phyloP scores from a whole-genome alignment of 192 early-diverging fungal genomes.

The Umbelopsis sp. region DNA sequence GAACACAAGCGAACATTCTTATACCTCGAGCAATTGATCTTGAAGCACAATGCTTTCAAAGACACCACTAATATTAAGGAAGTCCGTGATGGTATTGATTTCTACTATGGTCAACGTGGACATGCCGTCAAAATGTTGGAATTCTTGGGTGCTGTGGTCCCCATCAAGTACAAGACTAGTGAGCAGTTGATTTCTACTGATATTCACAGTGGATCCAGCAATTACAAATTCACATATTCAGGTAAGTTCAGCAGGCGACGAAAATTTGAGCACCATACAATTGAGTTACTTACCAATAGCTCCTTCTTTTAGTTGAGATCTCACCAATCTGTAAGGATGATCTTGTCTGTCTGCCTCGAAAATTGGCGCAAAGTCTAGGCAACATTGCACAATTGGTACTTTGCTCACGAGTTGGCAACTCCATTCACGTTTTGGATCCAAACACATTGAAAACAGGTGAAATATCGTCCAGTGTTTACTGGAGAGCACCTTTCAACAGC shows the following conservation, averaged over 20 bases:
- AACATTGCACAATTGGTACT: conserved; percentile 84
- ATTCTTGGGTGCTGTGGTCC: conserved; percentile 87
- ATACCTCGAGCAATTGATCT: conserved; percentile 96
- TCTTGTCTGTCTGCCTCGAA: conserved; percentile 82
- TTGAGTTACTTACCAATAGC: background rate
- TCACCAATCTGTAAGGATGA: conserved; percentile 98
- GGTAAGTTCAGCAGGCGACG: conserved; percentile 8
- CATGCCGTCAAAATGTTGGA: conserved; percentile 97
- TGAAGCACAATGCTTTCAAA: conserved; percentile 96
- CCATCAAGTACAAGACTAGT: conserved; percentile 83
- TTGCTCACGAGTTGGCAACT: conserved; percentile 85
- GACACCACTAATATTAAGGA: conserved; percentile 99
- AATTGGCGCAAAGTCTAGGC: conserved; percentile 82
- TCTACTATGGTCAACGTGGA: conserved; percentile 87
- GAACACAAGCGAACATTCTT: conserved; percentile 98
- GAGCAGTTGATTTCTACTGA: conserved; percentile 97
- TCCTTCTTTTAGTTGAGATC: conserved; percentile 67
- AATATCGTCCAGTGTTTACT: conserved; percentile 75
- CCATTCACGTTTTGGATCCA: conserved; percentile 84
- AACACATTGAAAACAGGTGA: conserved; percentile 81
- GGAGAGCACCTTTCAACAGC: conserved; percentile 80
- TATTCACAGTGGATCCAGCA: conserved; percentile 86
- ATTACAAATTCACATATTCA: conserved; percentile 97
- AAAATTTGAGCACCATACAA: too few relatives aligned
- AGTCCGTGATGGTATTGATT: conserved; percentile 94